phyloP scores from a whole-genome alignment of 176 grass and related monocot genomes.

The Otatea glauca region DNA sequence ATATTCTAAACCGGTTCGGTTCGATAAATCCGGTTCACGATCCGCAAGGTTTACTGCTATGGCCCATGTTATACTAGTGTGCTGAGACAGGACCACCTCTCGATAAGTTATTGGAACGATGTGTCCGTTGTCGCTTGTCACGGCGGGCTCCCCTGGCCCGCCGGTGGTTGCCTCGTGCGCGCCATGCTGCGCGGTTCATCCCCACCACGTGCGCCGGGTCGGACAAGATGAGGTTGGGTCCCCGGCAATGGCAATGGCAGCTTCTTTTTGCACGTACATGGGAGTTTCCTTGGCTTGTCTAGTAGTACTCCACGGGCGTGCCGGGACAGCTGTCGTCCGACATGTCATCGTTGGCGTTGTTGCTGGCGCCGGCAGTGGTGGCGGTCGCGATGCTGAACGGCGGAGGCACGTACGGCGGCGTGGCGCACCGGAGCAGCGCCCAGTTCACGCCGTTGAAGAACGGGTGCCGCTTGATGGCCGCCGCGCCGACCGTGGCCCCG shows the following conservation, averaged over 20 bases:
- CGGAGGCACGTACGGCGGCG: conserved; percentile 67
- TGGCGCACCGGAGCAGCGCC: conserved; percentile 80
- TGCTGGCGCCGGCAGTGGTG: neutral
- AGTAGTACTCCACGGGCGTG: conserved; percentile 84
- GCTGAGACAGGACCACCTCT: neutral
- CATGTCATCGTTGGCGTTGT: conserved; percentile 25
- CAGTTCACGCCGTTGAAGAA: conserved; percentile 89
- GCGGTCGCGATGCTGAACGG: conserved; percentile 30
- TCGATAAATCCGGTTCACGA: too few species aligned
- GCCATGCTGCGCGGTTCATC: conserved; percentile 7
- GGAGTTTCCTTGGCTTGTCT: conserved; percentile 15
- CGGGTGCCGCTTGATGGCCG: conserved; percentile 75
- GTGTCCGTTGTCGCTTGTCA: conserved; percentile 43
- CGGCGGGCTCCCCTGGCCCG: neutral
- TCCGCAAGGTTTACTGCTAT: too few species aligned
- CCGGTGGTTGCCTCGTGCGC: neutral
- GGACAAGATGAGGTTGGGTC: neutral
- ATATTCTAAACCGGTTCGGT: too few species aligned
- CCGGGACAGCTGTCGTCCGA: conserved; percentile 68
- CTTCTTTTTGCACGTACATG: conserved; percentile 28
- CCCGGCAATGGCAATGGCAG: conserved; percentile 1
- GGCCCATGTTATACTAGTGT: neutral
- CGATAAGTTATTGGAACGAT: conserved; percentile 9
- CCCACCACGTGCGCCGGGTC: conserved; percentile 42
- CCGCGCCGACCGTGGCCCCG: conserved; percentile 75